These are phyloP conservation scores for Gymnopus androsaceus DNA, from an alignment of 1,284 basidiomycete genomes.

Conservation along the genomic window DNA sequence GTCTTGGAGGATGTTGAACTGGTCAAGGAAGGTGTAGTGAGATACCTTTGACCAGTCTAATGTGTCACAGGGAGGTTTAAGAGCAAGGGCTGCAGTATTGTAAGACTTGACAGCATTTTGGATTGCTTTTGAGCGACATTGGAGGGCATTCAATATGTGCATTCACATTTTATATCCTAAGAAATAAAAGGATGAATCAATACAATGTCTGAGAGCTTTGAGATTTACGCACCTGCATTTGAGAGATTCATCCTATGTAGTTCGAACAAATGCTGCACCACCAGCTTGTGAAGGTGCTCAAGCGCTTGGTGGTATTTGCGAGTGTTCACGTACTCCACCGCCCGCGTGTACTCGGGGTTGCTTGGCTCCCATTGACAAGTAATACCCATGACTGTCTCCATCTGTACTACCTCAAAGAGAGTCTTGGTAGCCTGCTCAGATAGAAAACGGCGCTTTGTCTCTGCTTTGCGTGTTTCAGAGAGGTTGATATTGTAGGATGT, in stretches of 20 bases:
- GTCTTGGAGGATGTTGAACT: conserved; percentile 35
- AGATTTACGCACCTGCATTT: background rate
- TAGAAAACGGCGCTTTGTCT: background rate
- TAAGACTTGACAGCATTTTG: conserved; percentile 28
- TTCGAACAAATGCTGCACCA: conserved; percentile 28
- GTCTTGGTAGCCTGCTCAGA: background rate
- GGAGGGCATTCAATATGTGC: conserved; percentile 29
- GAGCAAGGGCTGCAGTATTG: conserved; percentile 27
- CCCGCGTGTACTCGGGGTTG: conserved; percentile 14
- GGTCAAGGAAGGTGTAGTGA: conserved; percentile 11
- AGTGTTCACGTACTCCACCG: conserved; percentile 1
- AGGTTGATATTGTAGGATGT: conserved; percentile 2
- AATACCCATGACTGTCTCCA: conserved; percentile 16
- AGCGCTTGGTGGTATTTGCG: conserved; percentile 23
- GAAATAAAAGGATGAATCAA: background rate
- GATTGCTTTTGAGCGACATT: conserved; percentile 26
- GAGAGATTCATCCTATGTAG: conserved; percentile 16
- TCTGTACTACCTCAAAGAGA: conserved; percentile 4
- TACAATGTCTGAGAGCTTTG: background rate
- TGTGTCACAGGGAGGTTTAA: conserved; percentile 23
- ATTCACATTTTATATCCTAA: conserved; percentile 30
- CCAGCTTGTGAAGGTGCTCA: conserved; percentile 24
- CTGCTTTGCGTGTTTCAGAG: conserved; percentile 2
- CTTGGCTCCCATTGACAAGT: conserved; percentile 17
- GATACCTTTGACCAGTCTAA: conserved; percentile 29